A percentile compares a stretch with the other conserved stretches of the same genome.
These are phyloP conservation scores for Fusarium sp. DNA, from an alignment of 2,329 filamentous ascomycete species.

Conservation along the genomic window DNA sequence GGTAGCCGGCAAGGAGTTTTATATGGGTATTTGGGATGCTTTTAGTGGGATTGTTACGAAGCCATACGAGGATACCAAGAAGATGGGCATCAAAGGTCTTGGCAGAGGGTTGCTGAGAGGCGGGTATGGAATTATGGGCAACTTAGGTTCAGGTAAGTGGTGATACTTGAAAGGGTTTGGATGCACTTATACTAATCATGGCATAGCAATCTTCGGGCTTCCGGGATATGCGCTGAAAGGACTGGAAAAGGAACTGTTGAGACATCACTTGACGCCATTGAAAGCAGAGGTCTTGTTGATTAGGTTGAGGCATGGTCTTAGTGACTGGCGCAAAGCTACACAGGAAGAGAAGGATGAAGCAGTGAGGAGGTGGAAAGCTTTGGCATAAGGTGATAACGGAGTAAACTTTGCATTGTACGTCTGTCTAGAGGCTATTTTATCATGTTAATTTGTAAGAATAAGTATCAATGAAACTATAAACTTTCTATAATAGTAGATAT, in stretches of 20 bases:
- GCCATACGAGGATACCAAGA: slow-evolving; percentile 73
- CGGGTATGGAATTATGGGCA: slow-evolving; percentile 61
- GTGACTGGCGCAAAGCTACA: slow-evolving; percentile 47
- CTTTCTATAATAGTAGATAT: too few species aligned
- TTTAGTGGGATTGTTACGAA: slow-evolving; percentile 76
- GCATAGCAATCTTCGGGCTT: slow-evolving; percentile 58
- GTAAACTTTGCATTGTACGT: too few species aligned
- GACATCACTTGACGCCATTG: slow-evolving; percentile 51
- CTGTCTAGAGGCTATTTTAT: too few species aligned
- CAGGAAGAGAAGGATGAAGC: slow-evolving; percentile 16
- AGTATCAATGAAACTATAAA: too few species aligned
- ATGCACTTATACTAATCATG: background rate
- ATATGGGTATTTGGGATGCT: slow-evolving; percentile 76
- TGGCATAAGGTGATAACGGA: background rate
- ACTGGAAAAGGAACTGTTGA: slow-evolving; percentile 63
- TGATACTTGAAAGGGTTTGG: too few species aligned
- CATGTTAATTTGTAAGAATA: too few species aligned
- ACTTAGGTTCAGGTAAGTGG: slow-evolving; percentile 56
- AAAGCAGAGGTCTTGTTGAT: slow-evolving; percentile 55
- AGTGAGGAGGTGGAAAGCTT: slow-evolving; percentile 30
- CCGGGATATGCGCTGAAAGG: slow-evolving; percentile 68
- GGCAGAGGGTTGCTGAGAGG: slow-evolving; percentile 69
- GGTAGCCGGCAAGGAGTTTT: slow-evolving; percentile 76
- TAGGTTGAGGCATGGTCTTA: slow-evolving; percentile 51
- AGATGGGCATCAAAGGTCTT: slow-evolving; percentile 73